Conservation (phyloP, 805 yeast species). For the Metschnikowia similis region DNA sequence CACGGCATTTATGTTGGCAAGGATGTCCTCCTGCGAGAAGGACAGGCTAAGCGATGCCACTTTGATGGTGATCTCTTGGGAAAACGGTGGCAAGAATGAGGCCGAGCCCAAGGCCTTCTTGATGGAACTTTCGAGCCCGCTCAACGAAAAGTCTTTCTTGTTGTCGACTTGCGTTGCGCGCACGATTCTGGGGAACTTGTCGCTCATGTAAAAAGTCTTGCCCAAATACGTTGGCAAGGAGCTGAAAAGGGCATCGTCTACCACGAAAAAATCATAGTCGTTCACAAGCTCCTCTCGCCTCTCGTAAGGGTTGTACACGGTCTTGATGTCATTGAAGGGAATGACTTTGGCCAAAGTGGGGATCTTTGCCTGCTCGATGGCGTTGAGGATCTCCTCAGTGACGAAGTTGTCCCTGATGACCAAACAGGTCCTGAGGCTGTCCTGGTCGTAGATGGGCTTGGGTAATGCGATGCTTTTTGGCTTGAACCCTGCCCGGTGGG, state of each 20-base stretch:
- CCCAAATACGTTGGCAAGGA: slow-evolving; percentile 82
- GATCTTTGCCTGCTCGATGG: slow-evolving; percentile 44
- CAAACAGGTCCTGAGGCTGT: slow-evolving; percentile 53
- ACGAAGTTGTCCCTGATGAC: slow-evolving; percentile 61
- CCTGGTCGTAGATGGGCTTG: slow-evolving; percentile 42
- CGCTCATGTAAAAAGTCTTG: slow-evolving; percentile 59
- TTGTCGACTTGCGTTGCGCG: slow-evolving; percentile 33
- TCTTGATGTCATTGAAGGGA: slow-evolving; percentile 71
- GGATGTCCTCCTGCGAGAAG: slow-evolving; percentile 46
- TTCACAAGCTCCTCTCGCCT: slow-evolving; percentile 70
- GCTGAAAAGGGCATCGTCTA: slow-evolving; percentile 79
- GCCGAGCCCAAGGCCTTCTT: slow-evolving; percentile 56
- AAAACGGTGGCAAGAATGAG: slow-evolving; percentile 65
- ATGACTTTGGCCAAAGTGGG: slow-evolving; percentile 53
- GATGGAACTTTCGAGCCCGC: slow-evolving; percentile 54
- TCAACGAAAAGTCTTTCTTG: slow-evolving; percentile 42
- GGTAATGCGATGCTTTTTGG: slow-evolving; percentile 46
- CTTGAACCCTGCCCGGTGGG: slow-evolving; percentile 56
- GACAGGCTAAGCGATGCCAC: slow-evolving; percentile 50
- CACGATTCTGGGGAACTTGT: slow-evolving; percentile 67
- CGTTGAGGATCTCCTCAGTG: slow-evolving; percentile 40
- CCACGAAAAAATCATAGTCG: slow-evolving; percentile 71
- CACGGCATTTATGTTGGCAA: slow-evolving; percentile 58
- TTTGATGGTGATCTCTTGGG: slow-evolving; percentile 60
- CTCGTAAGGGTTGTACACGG: slow-evolving; percentile 84